Evolutionary conservation across 1,139 yeast genomes (phyloP).

Genomic region (Blastobotrys petasosporus): DNA sequence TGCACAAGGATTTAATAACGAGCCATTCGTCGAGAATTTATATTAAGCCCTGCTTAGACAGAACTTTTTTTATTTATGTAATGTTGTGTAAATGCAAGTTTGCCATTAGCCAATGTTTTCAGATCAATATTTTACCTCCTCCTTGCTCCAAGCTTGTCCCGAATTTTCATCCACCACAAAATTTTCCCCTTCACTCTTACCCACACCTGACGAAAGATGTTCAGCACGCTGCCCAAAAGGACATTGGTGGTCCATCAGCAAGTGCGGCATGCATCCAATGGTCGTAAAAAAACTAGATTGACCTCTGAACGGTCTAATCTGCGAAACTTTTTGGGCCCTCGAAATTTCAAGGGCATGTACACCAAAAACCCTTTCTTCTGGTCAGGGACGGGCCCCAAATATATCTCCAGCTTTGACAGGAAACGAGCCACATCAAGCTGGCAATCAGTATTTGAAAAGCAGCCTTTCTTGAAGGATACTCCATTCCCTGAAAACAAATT

Average conservation of each 20-base stretch:
- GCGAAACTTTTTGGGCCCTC: constrained; percentile 66
- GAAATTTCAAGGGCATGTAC: constrained; percentile 78
- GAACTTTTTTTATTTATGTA: background rate
- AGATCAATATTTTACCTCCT: too few species aligned
- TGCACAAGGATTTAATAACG: constrained; percentile 19
- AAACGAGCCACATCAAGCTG: constrained; percentile 18
- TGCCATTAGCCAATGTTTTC: too few species aligned
- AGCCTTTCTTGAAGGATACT: constrained; percentile 8
- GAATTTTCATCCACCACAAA: background rate
- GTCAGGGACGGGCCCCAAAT: constrained; percentile 70
- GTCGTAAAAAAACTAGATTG: constrained; percentile 16
- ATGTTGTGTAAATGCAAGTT: background rate
- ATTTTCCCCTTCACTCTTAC: background rate
- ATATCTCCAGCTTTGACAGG: constrained; percentile 52
- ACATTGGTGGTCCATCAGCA: constrained; percentile 7
- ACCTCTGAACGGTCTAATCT: constrained; percentile 38
- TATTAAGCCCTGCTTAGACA: constrained; percentile 14
- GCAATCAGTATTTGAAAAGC: constrained; percentile 21
- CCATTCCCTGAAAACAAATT: constrained; percentile 78
- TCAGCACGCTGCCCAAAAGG: background rate
- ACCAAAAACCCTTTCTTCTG: constrained; percentile 66
- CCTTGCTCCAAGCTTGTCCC: background rate
- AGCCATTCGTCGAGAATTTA: constrained; percentile 21
- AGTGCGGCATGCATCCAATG: constrained; percentile 13
- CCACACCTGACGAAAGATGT: background rate